phyloP scores from a whole-genome alignment of 169 alveolate genomes.

The Amoebophrya sp. region DNA sequence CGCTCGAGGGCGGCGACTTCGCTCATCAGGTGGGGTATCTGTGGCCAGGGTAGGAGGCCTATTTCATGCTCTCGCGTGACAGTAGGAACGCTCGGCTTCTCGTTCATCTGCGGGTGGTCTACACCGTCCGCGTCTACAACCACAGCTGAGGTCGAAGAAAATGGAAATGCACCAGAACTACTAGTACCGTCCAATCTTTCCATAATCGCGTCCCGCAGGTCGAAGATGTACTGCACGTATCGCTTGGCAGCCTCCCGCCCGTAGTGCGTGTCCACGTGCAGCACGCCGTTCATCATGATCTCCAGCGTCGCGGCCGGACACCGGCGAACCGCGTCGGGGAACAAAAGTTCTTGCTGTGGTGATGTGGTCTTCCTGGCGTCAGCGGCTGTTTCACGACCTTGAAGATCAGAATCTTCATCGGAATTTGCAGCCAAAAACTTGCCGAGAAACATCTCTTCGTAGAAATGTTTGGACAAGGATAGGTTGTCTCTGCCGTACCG shows the following conservation, averaged over 20 bases:
- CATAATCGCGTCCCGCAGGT: not conserved
- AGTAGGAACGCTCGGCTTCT: too few species aligned
- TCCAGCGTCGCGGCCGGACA: not conserved
- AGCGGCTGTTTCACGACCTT: not conserved
- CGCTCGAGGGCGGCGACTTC: not conserved
- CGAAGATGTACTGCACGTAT: not conserved
- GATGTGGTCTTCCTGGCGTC: too few species aligned
- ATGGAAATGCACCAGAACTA: too few species aligned
- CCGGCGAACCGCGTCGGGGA: not conserved
- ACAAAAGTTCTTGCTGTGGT: not conserved
- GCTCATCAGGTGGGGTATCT: too few species aligned
- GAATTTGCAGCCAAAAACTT: too few species aligned
- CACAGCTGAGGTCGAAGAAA: too few species aligned
- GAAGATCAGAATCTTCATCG: too few species aligned
- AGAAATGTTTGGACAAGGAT: not conserved
- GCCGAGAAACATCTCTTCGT: not conserved
- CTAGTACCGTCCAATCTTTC: not conserved
- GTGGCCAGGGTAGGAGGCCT: too few species aligned
- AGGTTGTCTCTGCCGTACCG: not conserved
- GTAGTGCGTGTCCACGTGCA: not conserved
- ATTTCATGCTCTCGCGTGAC: too few species aligned
- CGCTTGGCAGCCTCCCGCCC: not conserved
- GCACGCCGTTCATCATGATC: not conserved
- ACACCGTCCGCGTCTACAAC: too few species aligned
- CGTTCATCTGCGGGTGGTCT: too few species aligned